Percentiles rank a stretch among this genome's conserved stretches.
These are phyloP conservation scores for Uromyces viciae-fabae DNA, from an alignment of 1,284 basidiomycete genomes.

Conservation along the genomic window DNA sequence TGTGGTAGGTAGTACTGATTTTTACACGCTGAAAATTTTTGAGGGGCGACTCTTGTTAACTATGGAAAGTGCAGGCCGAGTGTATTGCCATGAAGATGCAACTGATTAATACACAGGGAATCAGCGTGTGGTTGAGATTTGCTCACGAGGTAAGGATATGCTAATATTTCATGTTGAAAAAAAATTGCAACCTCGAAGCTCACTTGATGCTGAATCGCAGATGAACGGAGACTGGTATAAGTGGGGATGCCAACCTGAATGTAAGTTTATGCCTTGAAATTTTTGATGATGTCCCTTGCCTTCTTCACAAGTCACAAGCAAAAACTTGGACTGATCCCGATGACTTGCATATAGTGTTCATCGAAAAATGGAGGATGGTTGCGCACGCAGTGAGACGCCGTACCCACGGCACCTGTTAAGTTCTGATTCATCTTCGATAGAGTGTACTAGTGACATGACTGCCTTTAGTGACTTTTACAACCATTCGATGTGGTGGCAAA, in stretches of 20 bases:
- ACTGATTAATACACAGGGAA: conserved; percentile 17
- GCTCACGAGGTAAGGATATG: conserved; percentile 29
- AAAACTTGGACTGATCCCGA: neutral
- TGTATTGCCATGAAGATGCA: conserved; percentile 34
- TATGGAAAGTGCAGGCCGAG: conserved; percentile 9
- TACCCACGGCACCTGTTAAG: conserved; percentile 33
- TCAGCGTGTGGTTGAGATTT: conserved; percentile 42
- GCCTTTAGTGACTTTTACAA: too few relatives aligned
- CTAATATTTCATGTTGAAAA: neutral
- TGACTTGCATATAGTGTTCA: conserved; percentile 2
- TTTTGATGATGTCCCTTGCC: neutral
- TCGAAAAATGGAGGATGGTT: conserved; percentile 35
- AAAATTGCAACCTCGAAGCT: neutral
- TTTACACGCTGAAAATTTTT: neutral
- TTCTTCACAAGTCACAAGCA: neutral
- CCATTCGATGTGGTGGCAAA: too few relatives aligned
- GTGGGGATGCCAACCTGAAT: conserved; percentile 37
- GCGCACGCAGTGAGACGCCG: conserved; percentile 19
- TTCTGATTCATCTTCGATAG: neutral
- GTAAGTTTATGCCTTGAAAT: neutral
- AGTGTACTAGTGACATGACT: too few relatives aligned
- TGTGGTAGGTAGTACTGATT: conserved; percentile 8
- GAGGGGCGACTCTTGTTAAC: neutral
- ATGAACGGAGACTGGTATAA: conserved; percentile 45
- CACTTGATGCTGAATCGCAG: neutral